Evolutionary conservation across 2,329 filamentous ascomycete species (phyloP).

Genomic region (Talaromyces atroroseus): DNA sequence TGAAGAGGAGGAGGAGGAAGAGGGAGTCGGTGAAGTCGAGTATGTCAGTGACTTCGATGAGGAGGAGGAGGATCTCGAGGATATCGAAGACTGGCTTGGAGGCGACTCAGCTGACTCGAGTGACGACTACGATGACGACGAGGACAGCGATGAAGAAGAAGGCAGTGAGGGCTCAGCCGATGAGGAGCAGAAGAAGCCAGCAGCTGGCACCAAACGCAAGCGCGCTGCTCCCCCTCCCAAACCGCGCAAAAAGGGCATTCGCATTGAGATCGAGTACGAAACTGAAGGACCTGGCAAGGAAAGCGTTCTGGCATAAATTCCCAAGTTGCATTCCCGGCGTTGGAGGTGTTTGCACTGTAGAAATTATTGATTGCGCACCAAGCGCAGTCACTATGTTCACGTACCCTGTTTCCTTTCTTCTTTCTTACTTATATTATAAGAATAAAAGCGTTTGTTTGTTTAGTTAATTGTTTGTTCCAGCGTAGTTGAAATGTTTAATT

Average conservation of each 20-base stretch:
- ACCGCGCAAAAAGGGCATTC: slow-evolving; percentile 58
- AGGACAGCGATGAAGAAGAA: slow-evolving; percentile 50
- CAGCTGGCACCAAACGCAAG: slow-evolving; percentile 53
- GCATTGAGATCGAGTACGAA: slow-evolving; percentile 73
- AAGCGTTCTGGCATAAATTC: slow-evolving; percentile 36
- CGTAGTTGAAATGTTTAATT: background rate
- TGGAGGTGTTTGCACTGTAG: slow-evolving; percentile 1
- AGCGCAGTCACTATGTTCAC: background rate
- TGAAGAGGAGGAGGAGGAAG: slow-evolving; percentile 65
- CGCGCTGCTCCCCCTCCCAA: slow-evolving; percentile 47
- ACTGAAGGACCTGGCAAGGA: slow-evolving; percentile 58
- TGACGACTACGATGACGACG: slow-evolving; percentile 42
- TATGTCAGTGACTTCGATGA: slow-evolving; percentile 88
- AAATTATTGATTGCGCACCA: slow-evolving; percentile 1
- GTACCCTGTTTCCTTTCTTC: slow-evolving; percentile 1
- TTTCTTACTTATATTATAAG: background rate
- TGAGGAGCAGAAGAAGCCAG: slow-evolving; percentile 43
- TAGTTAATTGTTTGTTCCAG: background rate
- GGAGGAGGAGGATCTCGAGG: slow-evolving; percentile 71
- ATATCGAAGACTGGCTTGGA: slow-evolving; percentile 94
- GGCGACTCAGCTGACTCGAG: slow-evolving; percentile 56
- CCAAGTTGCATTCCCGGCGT: slow-evolving; percentile 12
- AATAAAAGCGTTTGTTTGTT: slow-evolving; percentile 12
- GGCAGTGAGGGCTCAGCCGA: slow-evolving; percentile 53
- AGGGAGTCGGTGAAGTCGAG: slow-evolving; percentile 73